phyloP scores from a whole-genome alignment of 164 flowering plant species.

The Vitis riparia region DNA sequence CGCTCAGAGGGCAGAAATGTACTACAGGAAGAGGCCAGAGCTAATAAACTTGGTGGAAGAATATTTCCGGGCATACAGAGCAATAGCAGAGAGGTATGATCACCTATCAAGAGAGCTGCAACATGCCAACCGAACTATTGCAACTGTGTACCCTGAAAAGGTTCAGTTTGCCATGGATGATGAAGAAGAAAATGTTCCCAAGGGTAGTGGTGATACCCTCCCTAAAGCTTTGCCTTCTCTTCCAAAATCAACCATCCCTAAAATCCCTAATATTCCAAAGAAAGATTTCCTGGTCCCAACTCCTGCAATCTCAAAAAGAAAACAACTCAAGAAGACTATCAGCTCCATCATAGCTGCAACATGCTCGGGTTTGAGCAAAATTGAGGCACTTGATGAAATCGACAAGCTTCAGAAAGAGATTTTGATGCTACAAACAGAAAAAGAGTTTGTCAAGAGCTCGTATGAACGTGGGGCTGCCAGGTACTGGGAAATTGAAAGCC shows the following conservation, averaged over 20 bases:
- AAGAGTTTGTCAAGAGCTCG: slow-evolving; percentile 70
- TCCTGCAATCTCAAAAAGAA: slow-evolving; percentile 21
- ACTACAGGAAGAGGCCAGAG: slow-evolving; percentile 81
- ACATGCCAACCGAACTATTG: slow-evolving; percentile 80
- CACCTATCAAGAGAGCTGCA: slow-evolving; percentile 77
- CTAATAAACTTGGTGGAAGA: slow-evolving; percentile 72
- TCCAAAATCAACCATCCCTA: slow-evolving; percentile 26
- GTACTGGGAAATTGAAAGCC: slow-evolving; percentile 66
- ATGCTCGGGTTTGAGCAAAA: slow-evolving; percentile 45
- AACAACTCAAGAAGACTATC: slow-evolving; percentile 17
- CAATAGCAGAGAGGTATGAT: slow-evolving; percentile 87
- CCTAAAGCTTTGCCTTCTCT: not conserved
- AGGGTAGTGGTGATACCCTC: not conserved
- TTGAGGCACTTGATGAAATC: slow-evolving; percentile 47
- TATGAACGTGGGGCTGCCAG: slow-evolving; percentile 52
- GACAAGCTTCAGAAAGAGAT: slow-evolving; percentile 70
- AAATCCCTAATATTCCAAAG: slow-evolving; percentile 27
- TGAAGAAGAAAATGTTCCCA: slow-evolving; percentile 39
- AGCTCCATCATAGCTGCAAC: slow-evolving; percentile 18
- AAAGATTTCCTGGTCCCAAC: slow-evolving; percentile 22
- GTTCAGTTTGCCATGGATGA: slow-evolving; percentile 52
- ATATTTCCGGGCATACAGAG: slow-evolving; percentile 65
- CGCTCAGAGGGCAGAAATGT: slow-evolving; percentile 79
- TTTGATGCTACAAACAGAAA: slow-evolving; percentile 70
- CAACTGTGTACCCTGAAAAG: slow-evolving; percentile 73